phyloP scores from a whole-genome alignment of 345 rosid species.

The Boechera retrofracta region DNA sequence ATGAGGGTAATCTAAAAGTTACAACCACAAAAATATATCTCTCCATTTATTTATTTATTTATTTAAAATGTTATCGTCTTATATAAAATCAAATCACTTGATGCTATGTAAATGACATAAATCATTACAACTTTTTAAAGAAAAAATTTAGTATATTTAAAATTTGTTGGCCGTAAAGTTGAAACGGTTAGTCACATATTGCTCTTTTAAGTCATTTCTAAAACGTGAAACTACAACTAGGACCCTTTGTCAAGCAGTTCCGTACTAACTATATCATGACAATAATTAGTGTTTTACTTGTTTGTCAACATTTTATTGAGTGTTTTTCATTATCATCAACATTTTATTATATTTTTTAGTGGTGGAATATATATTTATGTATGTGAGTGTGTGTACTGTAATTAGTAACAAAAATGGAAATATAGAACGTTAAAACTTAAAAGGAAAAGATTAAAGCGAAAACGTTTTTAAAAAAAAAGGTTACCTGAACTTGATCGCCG shows the following conservation, averaged over 20 bases:
- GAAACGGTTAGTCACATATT: slow-evolving; percentile 20
- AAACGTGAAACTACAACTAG: slow-evolving; percentile 33
- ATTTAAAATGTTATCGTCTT: not conserved
- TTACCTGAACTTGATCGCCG: slow-evolving; percentile 94
- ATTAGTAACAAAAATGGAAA: not conserved
- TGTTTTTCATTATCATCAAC: not conserved
- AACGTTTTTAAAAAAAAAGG: not conserved
- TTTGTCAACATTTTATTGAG: not conserved
- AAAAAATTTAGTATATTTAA: not conserved
- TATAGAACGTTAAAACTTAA: not conserved
- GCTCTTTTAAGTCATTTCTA: slow-evolving; percentile 26
- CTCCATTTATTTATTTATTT: not conserved
- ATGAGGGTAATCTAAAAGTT: not conserved
- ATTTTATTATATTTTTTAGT: not conserved
- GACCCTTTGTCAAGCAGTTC: not conserved
- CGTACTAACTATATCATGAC: slow-evolving; percentile 19
- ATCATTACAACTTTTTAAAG: not conserved
- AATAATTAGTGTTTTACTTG: not conserved
- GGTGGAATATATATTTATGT: not conserved
- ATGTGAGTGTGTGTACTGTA: not conserved
- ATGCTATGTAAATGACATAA: slow-evolving; percentile 4
- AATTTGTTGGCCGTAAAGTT: not conserved
- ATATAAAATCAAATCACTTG: not conserved
- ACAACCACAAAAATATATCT: not conserved
- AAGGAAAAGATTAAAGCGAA: not conserved